A percentile compares a stretch with the other conserved stretches of the same genome.
phyloP scores from a whole-genome alignment of 768 basidiomycete species.

The Pleurotus ostreatus region DNA sequence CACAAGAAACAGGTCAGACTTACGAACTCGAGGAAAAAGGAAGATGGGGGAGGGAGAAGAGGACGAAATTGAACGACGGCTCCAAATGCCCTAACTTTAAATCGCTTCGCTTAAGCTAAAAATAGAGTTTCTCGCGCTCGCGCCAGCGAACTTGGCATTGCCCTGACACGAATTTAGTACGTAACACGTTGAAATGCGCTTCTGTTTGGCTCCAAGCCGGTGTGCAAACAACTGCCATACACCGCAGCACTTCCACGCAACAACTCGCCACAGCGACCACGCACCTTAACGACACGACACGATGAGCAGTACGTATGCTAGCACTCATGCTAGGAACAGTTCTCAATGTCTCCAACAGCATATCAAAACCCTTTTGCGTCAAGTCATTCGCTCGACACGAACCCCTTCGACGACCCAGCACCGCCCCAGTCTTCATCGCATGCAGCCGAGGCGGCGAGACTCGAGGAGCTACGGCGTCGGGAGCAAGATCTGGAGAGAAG shows the following conservation, averaged over 20 bases:
- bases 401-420: conserved; percentile 88
- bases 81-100: conserved; percentile 9
- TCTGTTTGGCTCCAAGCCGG: not conserved
- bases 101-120: not conserved
- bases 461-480: conserved; percentile 69
- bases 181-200: not conserved
- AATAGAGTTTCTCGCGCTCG: conserved; percentile 8
- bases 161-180: not conserved
- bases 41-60: conserved; percentile 12
- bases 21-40: conserved; percentile 21
- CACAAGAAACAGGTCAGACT: conserved; percentile 28
- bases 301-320: conserved; percentile 9
- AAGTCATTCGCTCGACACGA: conserved; percentile 78
- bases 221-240: conserved; percentile 1
- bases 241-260: not conserved
- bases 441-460: conserved; percentile 33
- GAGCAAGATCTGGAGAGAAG: conserved; percentile 80
- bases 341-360: conserved; percentile 27
- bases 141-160: not conserved
- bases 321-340: not conserved
- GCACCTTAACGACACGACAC: conserved; percentile 1
- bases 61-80: conserved; percentile 9
- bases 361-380: conserved; percentile 80
- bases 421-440: conserved; percentile 27
- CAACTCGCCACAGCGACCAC: not conserved